Evolutionary conservation across 1,139 yeast genomes (phyloP).

Genomic region (Sugiyamaella neomexicana): DNA sequence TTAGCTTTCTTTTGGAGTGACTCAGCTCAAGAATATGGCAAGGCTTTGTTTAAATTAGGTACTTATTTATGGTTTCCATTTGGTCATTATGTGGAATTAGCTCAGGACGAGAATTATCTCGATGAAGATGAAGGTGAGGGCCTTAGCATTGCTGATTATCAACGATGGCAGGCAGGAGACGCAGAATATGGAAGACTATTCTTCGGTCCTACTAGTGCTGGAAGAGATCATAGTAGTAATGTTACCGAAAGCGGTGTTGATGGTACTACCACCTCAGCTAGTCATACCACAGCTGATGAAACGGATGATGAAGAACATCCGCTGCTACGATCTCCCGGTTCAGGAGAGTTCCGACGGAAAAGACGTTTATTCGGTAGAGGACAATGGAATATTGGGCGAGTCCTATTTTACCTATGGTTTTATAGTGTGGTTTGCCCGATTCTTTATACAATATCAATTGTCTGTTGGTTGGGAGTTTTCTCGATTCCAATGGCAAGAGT

Average conservation of each 20-base stretch:
- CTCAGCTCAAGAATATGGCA: conserved; percentile 58
- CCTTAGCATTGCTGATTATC: conserved; percentile 77
- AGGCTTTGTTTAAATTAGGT: conserved; percentile 62
- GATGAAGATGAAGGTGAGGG: conserved; percentile 91
- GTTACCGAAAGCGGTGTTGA: not conserved
- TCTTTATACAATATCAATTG: conserved; percentile 52
- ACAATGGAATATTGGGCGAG: conserved; percentile 82
- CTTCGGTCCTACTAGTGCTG: conserved; percentile 56
- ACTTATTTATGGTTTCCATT: conserved; percentile 77
- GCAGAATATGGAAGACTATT: conserved; percentile 59
- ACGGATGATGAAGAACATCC: conserved; percentile 25
- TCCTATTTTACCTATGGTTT: conserved; percentile 72
- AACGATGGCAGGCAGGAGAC: conserved; percentile 83
- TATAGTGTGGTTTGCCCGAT: conserved; percentile 72
- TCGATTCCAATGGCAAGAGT: conserved; percentile 93
- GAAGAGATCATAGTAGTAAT: conserved; percentile 4
- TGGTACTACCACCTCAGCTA: conserved; percentile 8
- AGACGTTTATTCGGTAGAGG: conserved; percentile 88
- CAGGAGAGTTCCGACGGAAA: conserved; percentile 29
- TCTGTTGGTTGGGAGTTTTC: conserved; percentile 83
- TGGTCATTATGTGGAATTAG: conserved; percentile 82
- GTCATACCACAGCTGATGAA: conserved; percentile 11
- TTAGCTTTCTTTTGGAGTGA: conserved; percentile 39
- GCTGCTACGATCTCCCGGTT: conserved; percentile 21
- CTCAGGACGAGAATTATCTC: conserved; percentile 75